Conservation (phyloP, 352 stramenopile genomes). For the Aphanomyces cochlioides region DNA sequence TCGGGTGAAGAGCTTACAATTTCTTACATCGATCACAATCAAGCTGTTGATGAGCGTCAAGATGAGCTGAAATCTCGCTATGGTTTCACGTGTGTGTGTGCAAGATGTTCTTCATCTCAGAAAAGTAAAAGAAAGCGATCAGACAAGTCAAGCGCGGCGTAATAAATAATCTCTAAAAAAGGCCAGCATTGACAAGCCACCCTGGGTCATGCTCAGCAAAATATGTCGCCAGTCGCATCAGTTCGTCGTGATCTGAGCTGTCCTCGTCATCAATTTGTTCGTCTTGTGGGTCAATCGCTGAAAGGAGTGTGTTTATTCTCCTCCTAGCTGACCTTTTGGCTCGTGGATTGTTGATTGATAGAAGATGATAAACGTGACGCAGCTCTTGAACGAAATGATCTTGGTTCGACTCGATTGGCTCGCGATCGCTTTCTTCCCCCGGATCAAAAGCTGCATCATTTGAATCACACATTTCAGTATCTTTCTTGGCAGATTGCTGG, state of each 20-base stretch:
- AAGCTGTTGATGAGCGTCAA: background rate
- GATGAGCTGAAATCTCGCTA: conserved; percentile 16
- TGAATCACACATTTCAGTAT: background rate
- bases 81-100: conserved; percentile 14
- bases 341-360: conserved; percentile 4
- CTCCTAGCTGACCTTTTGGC: background rate
- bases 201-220: background rate
- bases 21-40: conserved; percentile 12
- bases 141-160: background rate
- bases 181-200: background rate
- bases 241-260: background rate
- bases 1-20: conserved; percentile 24
- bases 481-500: background rate
- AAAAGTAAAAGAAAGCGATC: conserved; percentile 1
- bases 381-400: background rate
- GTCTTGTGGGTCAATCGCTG: background rate
- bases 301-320: no score
- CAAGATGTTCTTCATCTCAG: background rate
- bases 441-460: background rate
- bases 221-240: background rate
- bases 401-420: background rate
- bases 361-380: conserved; percentile 1
- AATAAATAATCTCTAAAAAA: conserved; percentile 25
- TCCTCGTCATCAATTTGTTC: background rate
- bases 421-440: background rate